Conservation (phyloP, 495 filamentous ascomycete genomes). For the Tuber brumale region DNA sequence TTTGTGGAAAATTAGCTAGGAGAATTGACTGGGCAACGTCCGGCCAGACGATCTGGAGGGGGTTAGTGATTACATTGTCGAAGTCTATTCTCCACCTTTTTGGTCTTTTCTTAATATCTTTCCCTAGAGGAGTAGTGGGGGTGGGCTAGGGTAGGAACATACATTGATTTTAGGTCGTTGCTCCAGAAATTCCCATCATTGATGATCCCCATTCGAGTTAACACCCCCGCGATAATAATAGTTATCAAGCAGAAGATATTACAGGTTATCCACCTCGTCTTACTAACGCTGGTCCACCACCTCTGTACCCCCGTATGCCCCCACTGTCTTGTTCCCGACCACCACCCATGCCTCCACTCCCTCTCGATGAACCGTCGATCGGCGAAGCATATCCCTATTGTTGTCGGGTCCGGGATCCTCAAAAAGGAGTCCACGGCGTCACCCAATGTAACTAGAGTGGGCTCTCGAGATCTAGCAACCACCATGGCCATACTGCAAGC, state of each 20-base stretch:
- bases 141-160: neutral
- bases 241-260: too few relatives aligned
- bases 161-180: neutral
- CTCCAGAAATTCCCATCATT: neutral
- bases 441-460: slow-evolving; percentile 10
- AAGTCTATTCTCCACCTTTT: slow-evolving; percentile 7
- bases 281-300: too few relatives aligned
- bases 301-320: too few relatives aligned
- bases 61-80: neutral
- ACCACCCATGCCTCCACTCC: neutral
- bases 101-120: neutral
- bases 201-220: neutral
- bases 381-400: slow-evolving; percentile 39
- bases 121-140: neutral
- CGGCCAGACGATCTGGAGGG: too few relatives aligned
- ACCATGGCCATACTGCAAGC: slow-evolving; percentile 32
- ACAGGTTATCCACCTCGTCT: slow-evolving; percentile 9
- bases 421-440: slow-evolving; percentile 13
- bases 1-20: slow-evolving; percentile 44
- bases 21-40: slow-evolving; percentile 30
- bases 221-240: neutral
- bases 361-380: slow-evolving; percentile 26
- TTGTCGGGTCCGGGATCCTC: neutral
- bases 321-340: too few relatives aligned
- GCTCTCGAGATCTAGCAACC: slow-evolving; percentile 24